These are phyloP conservation scores for Artemisia annua DNA, from an alignment of 129 eudicot species.

Conservation along the genomic window DNA sequence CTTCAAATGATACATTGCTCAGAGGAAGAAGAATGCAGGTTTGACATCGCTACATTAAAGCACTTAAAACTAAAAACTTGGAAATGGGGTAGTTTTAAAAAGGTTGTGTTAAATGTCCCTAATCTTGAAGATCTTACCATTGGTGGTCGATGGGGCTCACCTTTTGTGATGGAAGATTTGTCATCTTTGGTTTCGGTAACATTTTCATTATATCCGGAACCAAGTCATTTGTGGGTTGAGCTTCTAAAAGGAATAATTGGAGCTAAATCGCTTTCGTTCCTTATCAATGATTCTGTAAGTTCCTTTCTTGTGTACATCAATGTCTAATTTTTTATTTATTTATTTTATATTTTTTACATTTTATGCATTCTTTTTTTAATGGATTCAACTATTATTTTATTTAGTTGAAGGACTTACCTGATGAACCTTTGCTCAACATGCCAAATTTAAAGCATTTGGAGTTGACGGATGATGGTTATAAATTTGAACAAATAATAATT, in stretches of 20 bases:
- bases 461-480: neutral
- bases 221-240: too few relatives aligned
- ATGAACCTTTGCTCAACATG: neutral
- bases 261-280: too few relatives aligned
- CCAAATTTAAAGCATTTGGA: slow-evolving; percentile 20
- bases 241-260: too few relatives aligned
- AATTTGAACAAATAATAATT: neutral
- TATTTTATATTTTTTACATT: too few relatives aligned
- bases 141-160: neutral
- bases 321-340: too few relatives aligned
- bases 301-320: too few relatives aligned
- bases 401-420: neutral
- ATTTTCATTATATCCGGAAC: too few relatives aligned
- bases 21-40: neutral
- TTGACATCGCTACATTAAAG: slow-evolving; percentile 13
- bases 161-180: neutral
- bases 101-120: neutral
- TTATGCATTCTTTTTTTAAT: too few relatives aligned
- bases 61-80: neutral
- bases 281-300: too few relatives aligned
- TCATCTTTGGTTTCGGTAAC: neutral
- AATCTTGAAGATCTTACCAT: neutral
- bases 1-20: neutral
- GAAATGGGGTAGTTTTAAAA: too few relatives aligned
- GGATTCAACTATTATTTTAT: too few relatives aligned